Conservation (phyloP, 768 basidiomycete genomes). For the Mycena vitilis region DNA sequence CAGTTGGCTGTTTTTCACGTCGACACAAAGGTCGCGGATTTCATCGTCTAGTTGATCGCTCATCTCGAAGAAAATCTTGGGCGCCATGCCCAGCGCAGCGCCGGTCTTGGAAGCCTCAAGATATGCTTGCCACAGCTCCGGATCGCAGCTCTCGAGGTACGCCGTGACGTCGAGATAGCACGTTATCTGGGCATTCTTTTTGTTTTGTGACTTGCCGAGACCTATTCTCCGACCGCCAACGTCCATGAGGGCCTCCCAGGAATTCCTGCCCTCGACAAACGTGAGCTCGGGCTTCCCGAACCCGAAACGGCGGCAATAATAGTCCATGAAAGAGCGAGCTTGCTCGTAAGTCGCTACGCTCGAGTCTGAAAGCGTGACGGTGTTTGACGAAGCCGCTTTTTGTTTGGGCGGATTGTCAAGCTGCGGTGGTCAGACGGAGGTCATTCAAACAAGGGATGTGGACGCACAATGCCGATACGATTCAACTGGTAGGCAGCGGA, state of each 20-base stretch:
- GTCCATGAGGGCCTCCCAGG: conserved; percentile 81
- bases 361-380: conserved; percentile 67
- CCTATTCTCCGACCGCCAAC: conserved; percentile 87
- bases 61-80: conserved; percentile 74
- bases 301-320: conserved; percentile 84
- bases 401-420: conserved; percentile 49
- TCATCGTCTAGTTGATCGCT: conserved; percentile 73
- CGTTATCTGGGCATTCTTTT: conserved; percentile 76
- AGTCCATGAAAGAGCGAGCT: conserved; percentile 93
- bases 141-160: conserved; percentile 89
- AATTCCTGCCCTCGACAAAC: conserved; percentile 53
- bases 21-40: conserved; percentile 75
- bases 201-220: conserved; percentile 73
- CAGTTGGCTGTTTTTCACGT: conserved; percentile 71
- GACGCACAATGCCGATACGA: conserved; percentile 70
- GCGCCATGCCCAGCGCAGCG: conserved; percentile 77
- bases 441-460: neutral
- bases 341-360: conserved; percentile 73
- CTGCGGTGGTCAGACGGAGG: conserved; percentile 38
- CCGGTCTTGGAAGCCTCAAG: conserved; percentile 69
- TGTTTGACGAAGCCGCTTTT: conserved; percentile 42
- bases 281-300: conserved; percentile 81
- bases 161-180: conserved; percentile 90
- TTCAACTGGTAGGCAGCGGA: conserved; percentile 81
- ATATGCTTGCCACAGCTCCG: conserved; percentile 81